A percentile compares a stretch with the other conserved stretches of the same genome.
These are phyloP conservation scores for Pluteus cervinus DNA, from an alignment of 768 basidiomycete species.

Conservation along the genomic window DNA sequence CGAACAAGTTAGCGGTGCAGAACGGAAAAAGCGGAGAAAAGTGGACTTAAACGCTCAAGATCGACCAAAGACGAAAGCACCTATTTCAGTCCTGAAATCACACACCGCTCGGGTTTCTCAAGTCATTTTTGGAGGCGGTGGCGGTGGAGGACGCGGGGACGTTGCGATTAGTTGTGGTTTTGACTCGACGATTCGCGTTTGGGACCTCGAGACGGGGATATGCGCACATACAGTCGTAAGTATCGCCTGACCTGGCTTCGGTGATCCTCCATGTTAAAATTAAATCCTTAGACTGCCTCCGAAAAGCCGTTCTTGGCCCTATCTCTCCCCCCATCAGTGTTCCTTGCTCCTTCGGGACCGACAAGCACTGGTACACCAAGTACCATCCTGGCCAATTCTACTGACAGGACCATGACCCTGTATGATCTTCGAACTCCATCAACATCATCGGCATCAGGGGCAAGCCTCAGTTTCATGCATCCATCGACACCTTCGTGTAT, in stretches of 20 bases:
- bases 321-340: constrained; percentile 35
- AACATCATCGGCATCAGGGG: constrained; percentile 17
- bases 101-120: constrained; percentile 81
- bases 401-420: constrained; percentile 67
- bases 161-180: constrained; percentile 75
- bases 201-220: constrained; percentile 79
- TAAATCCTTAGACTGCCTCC: constrained; percentile 44
- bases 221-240: constrained; percentile 67
- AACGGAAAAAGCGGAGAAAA: constrained; percentile 63
- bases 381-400: constrained; percentile 55
- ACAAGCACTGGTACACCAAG: too few species aligned
- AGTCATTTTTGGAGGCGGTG: constrained; percentile 45
- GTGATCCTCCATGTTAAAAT: not conserved
- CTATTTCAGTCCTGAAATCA: constrained; percentile 68
- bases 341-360: too few species aligned
- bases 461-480: constrained; percentile 45
- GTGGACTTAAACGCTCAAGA: constrained; percentile 14
- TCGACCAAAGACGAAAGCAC: constrained; percentile 55
- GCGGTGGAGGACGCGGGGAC: constrained; percentile 12
- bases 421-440: constrained; percentile 57
- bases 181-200: constrained; percentile 84
- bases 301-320: constrained; percentile 75
- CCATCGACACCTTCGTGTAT: constrained; percentile 65
- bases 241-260: constrained; percentile 7
- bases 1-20: constrained; percentile 25